These are phyloP conservation scores for Talaromyces sp. DNA, from an alignment of 2,329 filamentous ascomycete species.

Conservation along the genomic window DNA sequence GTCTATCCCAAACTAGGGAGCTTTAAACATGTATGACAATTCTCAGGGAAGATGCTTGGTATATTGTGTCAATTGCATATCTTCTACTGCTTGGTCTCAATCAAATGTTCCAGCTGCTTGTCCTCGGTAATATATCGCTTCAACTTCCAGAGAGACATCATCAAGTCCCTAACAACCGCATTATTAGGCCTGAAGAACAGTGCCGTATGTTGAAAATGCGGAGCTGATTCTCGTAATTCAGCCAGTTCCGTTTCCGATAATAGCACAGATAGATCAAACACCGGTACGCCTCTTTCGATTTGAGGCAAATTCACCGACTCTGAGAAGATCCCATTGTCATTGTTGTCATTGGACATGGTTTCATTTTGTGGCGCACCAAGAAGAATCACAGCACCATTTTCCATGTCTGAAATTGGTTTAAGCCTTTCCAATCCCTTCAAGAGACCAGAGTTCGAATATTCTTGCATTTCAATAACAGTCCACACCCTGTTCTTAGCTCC, in stretches of 20 bases:
- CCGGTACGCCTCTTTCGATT: slow-evolving; percentile 34
- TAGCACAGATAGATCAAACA: slow-evolving; percentile 41
- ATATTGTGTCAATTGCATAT: too few species aligned
- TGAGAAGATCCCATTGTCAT: slow-evolving; percentile 12
- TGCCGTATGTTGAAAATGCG: slow-evolving; percentile 36
- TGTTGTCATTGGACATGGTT: background rate
- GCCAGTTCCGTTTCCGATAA: slow-evolving; percentile 35
- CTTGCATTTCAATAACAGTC: slow-evolving; percentile 27
- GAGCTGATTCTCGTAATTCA: slow-evolving; percentile 28
- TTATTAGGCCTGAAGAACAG: slow-evolving; percentile 41
- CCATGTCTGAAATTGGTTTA: slow-evolving; percentile 31
- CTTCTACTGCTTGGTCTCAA: too few species aligned
- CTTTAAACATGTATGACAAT: too few species aligned
- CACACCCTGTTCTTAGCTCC: slow-evolving; percentile 29
- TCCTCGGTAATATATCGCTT: slow-evolving; percentile 33
- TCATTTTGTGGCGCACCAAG: slow-evolving; percentile 2
- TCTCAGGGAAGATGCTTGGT: too few species aligned
- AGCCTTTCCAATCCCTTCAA: slow-evolving; percentile 23
- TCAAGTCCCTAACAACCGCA: slow-evolving; percentile 29
- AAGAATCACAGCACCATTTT: slow-evolving; percentile 34
- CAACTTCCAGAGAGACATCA: slow-evolving; percentile 45
- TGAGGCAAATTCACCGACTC: slow-evolving; percentile 36
- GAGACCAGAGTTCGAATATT: slow-evolving; percentile 24
- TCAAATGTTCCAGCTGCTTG: background rate
- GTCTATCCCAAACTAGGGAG: too few species aligned